Evolutionary conservation across 352 stramenopile species (phyloP), one percentile per base, ranked within the genome.

Genomic region (Elongisporangium senticosum): DNA sequence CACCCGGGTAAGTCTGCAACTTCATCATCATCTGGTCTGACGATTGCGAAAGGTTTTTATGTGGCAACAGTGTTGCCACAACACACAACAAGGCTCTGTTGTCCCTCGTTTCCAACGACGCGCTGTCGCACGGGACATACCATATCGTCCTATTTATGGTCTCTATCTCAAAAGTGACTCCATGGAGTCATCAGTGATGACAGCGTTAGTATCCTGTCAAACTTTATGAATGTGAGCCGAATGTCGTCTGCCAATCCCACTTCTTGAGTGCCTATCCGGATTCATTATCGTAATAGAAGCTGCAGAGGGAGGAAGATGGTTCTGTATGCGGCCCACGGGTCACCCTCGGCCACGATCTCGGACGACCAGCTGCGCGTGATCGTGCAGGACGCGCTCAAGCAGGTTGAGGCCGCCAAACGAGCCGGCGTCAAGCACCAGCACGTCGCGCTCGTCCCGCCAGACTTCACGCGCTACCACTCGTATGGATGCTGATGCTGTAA

Each of bases 381-480:
- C 63, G 72, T 93, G 50, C 74, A 56, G 48, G 58, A 79, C 37
- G 79, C 75, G 59, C 67, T 96, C 49, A 66, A 78, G 52, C 74
- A 87, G 60, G 71, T 91, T n/a, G 81, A 94, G 66, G 61, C 63
- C 17, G 11, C 33, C 33, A 43, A 43, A 10, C 56, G 65, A 49
- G 71, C 76, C 23, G 75, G 83, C 7, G 63, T 62, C 40, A 83
- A 72, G 55, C 86, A 75, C 43, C 37, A 76, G 57, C 79, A 92
- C 20, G 92, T 95, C 1, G 83, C 96, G 56, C 76, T 99, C 49
- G 73, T 99, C 3, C 96, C 96, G n/a, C 96, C 96, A 0, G 96
- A 99, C 63, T 98, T 96, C 63, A 99, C 96, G 14, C 80, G 96
- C 47, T 98, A 97, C 69, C 92, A 98, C 80, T 98, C 93, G 64